These are phyloP conservation scores for Schwanniomyces etchellsii DNA, from an alignment of 1,139 yeast genomes.

Conservation along the genomic window DNA sequence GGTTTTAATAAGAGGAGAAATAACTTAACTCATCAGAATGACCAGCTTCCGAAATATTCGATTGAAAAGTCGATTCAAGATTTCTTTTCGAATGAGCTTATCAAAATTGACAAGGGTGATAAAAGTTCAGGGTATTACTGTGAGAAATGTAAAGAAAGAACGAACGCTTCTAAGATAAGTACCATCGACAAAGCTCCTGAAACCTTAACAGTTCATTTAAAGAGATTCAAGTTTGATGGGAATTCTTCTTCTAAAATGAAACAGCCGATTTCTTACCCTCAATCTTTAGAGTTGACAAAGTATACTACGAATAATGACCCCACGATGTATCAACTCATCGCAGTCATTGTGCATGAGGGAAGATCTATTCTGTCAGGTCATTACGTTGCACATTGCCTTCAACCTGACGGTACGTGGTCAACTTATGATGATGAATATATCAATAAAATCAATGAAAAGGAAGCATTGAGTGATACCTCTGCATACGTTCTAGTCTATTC, in stretches of 20 bases:
- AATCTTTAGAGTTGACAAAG: constrained; percentile 65
- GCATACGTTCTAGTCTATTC: constrained; percentile 89
- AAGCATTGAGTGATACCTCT: constrained; percentile 74
- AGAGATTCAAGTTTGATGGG: constrained; percentile 85
- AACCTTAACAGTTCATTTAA: constrained; percentile 77
- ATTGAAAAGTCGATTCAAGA: constrained; percentile 71
- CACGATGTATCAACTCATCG: constrained; percentile 65
- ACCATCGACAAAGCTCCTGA: constrained; percentile 83
- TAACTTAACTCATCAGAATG: constrained; percentile 6
- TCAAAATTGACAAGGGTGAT: constrained; percentile 61
- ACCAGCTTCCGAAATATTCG: constrained; percentile 33
- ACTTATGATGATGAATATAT: constrained; percentile 91
- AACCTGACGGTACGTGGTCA: constrained; percentile 89
- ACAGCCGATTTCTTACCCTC: constrained; percentile 77
- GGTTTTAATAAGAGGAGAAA: constrained; percentile 48
- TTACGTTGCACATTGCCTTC: constrained; percentile 84
- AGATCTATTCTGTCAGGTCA: constrained; percentile 91
- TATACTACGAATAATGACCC: constrained; percentile 48
- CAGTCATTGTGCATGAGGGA: constrained; percentile 93
- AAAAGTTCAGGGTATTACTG: constrained; percentile 70
- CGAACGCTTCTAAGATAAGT: constrained; percentile 72
- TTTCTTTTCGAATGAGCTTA: constrained; percentile 74
- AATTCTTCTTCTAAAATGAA: constrained; percentile 74
- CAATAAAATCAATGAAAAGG: constrained; percentile 64
- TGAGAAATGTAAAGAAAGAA: constrained; percentile 74